A percentile compares a stretch with the other conserved stretches of the same genome.
Evolutionary conservation across 352 stramenopile genomes (phyloP).

Genomic region (Phytopythium boreale): DNA sequence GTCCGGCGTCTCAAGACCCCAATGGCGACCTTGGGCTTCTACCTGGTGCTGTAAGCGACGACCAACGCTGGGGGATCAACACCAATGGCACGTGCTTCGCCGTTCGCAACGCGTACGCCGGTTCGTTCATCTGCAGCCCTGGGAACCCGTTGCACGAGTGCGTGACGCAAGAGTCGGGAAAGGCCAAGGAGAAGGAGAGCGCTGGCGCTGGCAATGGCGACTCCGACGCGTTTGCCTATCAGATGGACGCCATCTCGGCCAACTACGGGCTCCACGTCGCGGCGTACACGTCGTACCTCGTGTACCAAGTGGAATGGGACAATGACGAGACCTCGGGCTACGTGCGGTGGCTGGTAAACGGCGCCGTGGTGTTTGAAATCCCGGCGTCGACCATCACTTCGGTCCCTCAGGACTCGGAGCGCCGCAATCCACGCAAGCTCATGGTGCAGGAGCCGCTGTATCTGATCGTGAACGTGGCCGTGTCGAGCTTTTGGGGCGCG

Average conservation of each 20-base stretch:
- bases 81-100: conserved; percentile 45
- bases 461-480: conserved; percentile 94
- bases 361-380: conserved; percentile 88
- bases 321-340: conserved; percentile 38
- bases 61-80: conserved; percentile 43
- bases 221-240: conserved; percentile 41
- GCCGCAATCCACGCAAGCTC: conserved; percentile 67
- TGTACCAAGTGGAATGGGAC: conserved; percentile 67
- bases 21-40: conserved; percentile 34
- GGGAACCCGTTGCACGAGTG: conserved; percentile 27
- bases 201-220: not conserved
- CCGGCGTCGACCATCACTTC: conserved; percentile 50
- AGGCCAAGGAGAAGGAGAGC: conserved; percentile 1
- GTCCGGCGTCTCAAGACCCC: conserved; percentile 37
- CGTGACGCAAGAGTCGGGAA: not conserved
- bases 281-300: conserved; percentile 41
- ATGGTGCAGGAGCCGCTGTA: conserved; percentile 96
- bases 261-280: conserved; percentile 53
- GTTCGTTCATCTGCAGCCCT: conserved; percentile 42
- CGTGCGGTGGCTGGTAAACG: conserved; percentile 78
- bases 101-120: conserved; percentile 41
- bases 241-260: conserved; percentile 75
- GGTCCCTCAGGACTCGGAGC: conserved; percentile 41
- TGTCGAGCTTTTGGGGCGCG: conserved; percentile 89
- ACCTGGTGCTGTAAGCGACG: not conserved